Evolutionary conservation across 1,139 yeast genomes (phyloP), one percentile per base, ranked within the genome.

Genomic region (Debaryomyces coudertii): DNA sequence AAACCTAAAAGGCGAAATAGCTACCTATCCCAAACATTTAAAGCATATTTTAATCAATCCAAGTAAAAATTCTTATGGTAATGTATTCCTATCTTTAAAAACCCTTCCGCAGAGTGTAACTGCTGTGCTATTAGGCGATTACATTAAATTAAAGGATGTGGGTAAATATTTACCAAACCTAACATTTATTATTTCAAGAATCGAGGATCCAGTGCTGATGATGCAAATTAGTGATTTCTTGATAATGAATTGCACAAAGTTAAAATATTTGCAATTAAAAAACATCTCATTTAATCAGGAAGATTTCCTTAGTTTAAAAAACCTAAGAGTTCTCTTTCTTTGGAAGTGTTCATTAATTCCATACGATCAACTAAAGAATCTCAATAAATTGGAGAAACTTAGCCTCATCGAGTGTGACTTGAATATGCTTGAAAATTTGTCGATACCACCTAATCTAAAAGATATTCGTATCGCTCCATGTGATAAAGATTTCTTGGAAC

Each of bases 391-490:
- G 5, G 22, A 40, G 27, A 24, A 37, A 8, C 39, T 43, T 23
- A 37, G 45, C 42, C 37, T 43, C 6, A 20, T 43, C n/a, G 45
- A 43, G 16, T 43, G 45, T 29, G 45, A 43, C 25, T 18, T 43
- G 11, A 30, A 18, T 14, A 20, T 40, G 11, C 22, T 43, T n/a
- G 38, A 29, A 5, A 22, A 6, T 8, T 34, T 43, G 28, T 25
- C 45, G 9, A 37, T 43, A 8, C 45, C 45, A 18, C 23, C 37
- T 12, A 22, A 29, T 8, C 24, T 43, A n/a, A 43, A 22, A 30
- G 45, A 43, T 18, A 43, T 43, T 25, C 15, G 45, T 16, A 36
- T 43, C 5, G 45, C 45, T 23, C 45, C 45, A 7, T 43, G 45
- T 23, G 31, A 43, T 30, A 23, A 31, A 25, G 42, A 27, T 30